Evolutionary conservation across 371 early-diverging fungal species (phyloP).

Genomic region (Sporodiniella umbellata): DNA sequence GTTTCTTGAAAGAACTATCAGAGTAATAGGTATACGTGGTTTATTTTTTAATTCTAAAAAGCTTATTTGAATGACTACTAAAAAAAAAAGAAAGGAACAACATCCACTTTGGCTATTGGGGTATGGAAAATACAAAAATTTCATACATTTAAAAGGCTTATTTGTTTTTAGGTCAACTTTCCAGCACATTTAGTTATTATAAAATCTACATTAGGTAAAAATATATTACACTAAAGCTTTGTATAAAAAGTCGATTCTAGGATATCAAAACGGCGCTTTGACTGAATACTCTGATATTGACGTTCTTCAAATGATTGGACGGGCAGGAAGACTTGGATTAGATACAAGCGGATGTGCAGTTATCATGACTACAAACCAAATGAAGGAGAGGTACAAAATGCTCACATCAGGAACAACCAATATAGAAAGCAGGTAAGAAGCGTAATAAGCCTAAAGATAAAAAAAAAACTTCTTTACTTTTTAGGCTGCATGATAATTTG

Average conservation of each 20-base stretch:
- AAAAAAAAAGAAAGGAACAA: slow-evolving; percentile 52
- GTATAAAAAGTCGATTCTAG: slow-evolving; percentile 25
- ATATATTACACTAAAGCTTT: background rate
- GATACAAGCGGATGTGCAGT: slow-evolving; percentile 75
- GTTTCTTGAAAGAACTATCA: slow-evolving; percentile 57
- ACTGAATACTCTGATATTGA: slow-evolving; percentile 70
- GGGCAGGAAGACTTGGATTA: slow-evolving; percentile 90
- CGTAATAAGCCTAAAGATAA: background rate
- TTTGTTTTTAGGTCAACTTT: slow-evolving; percentile 65
- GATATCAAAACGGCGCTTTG: slow-evolving; percentile 59
- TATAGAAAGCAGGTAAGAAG: slow-evolving; percentile 62
- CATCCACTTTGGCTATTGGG: slow-evolving; percentile 91
- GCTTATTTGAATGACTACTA: too few species aligned
- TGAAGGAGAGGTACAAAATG: slow-evolving; percentile 51
- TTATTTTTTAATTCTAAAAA: too few species aligned
- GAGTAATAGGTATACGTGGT: slow-evolving; percentile 60
- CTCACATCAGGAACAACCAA: slow-evolving; percentile 54
- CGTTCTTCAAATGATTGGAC: slow-evolving; percentile 88
- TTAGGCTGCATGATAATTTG: slow-evolving; percentile 66
- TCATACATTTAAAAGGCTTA: too few species aligned
- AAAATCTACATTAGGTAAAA: slow-evolving; percentile 57
- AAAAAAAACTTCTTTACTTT: too few species aligned
- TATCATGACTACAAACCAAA: slow-evolving; percentile 66
- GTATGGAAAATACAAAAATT: slow-evolving; percentile 30
- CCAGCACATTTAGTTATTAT: slow-evolving; percentile 91